phyloP scores from a whole-genome alignment of 1,139 yeast genomes.

The Geotrichum fermentans region DNA sequence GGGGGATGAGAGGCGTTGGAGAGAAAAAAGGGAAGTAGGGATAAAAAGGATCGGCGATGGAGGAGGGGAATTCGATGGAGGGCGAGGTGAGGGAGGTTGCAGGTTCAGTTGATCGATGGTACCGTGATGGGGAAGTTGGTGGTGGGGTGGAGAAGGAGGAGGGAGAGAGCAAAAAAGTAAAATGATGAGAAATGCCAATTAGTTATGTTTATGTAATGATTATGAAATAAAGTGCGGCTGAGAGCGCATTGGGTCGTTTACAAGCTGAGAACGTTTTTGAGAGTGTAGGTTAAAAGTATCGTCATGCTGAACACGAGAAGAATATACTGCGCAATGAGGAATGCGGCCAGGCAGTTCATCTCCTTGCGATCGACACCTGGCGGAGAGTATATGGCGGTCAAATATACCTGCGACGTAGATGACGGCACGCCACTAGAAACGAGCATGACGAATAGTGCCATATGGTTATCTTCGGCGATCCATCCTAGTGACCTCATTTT shows the following conservation, averaged over 20 bases:
- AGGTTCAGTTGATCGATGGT: background rate
- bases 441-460: conserved; percentile 63
- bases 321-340: conserved; percentile 64
- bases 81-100: background rate
- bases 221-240: background rate
- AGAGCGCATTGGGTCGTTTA: background rate
- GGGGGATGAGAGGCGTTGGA: background rate
- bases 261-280: conserved; percentile 33
- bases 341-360: conserved; percentile 80
- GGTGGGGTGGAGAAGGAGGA: conserved; percentile 5
- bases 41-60: background rate
- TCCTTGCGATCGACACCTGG: conserved; percentile 53
- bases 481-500: conserved; percentile 47
- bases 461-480: conserved; percentile 51
- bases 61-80: background rate
- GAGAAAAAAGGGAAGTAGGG: background rate
- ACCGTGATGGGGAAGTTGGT: conserved; percentile 1
- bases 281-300: conserved; percentile 38
- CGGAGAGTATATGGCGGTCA: conserved; percentile 78
- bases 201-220: background rate
- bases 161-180: background rate
- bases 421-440: conserved; percentile 77
- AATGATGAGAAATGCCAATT: background rate
- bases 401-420: conserved; percentile 77
- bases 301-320: conserved; percentile 60